Percentiles rank a stretch among this genome's conserved stretches.
Evolutionary conservation across 2,329 filamentous ascomycete genomes (phyloP).

Genomic region (Claviceps quebecensis): DNA sequence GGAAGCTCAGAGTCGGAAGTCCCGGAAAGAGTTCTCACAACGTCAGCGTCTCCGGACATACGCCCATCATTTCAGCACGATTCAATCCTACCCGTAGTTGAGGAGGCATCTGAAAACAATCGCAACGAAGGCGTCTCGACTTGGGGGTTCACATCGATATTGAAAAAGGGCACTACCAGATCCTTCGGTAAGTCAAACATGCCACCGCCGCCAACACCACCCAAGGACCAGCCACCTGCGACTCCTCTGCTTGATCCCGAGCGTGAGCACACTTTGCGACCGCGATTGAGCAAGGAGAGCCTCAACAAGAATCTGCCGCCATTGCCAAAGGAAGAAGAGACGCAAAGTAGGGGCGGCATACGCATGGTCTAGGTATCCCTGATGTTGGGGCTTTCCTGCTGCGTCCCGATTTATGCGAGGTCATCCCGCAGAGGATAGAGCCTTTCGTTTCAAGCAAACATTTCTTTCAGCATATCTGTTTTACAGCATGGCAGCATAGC

Average conservation of each 20-base stretch:
- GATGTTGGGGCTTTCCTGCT: constrained; percentile 8
- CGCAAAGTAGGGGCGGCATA: constrained; percentile 13
- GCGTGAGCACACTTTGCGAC: constrained; percentile 28
- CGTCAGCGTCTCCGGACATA: constrained; percentile 23
- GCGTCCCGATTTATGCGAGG: constrained; percentile 6
- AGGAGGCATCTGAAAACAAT: constrained; percentile 71
- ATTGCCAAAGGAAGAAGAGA: constrained; percentile 27
- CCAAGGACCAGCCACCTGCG: constrained; percentile 12
- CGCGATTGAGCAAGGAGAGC: constrained; percentile 38
- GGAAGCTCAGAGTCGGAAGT: constrained; percentile 33
- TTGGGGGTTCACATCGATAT: constrained; percentile 25
- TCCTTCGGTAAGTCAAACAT: constrained; percentile 29
- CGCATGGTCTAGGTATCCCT: constrained; percentile 19
- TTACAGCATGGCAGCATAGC: constrained; percentile 3
- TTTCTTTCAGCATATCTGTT: constrained; percentile 2
- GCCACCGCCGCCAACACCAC: constrained; percentile 22
- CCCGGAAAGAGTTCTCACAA: constrained; percentile 45
- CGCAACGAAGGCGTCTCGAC: constrained; percentile 26
- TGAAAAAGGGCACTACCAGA: constrained; percentile 17
- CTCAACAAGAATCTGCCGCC: constrained; percentile 47
- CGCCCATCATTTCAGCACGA: constrained; percentile 43
- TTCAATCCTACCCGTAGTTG: constrained; percentile 62
- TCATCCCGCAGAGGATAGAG: not conserved
- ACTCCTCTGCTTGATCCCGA: constrained; percentile 26
- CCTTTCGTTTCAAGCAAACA: not conserved